Base-by-base conservation (phyloP, 768 basidiomycete genomes). In the Rubroboletus pulcherrimus region DNA sequence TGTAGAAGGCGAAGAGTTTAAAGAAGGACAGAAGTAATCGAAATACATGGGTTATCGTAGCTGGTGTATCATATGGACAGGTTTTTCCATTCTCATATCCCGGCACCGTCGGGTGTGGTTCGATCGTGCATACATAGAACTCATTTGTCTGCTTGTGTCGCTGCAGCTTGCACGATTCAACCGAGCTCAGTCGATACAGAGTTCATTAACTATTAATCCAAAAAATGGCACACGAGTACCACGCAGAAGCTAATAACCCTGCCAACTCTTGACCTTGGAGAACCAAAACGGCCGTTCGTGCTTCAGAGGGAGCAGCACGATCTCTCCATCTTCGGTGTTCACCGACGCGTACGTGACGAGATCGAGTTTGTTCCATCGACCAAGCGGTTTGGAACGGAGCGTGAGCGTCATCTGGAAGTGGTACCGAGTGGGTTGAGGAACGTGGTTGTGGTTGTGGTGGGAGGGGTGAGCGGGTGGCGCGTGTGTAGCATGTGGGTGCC, bases 231-330 rank as follows among this genome's bases (percentile, higher is more conserved):
- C 15, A 8, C 26, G 53, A 39, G 29, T 19, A 26, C 56, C 30
- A 29, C 24, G 1, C 45, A 38, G 11, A 33, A 33, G 19, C 44
- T 63, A 67, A 53, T 56, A 68, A 21, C 63, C 66, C 55, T 66
- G 49, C 66, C 85, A 91, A 40, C 87, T 92, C 66, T 80, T 79
- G 62, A 93, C 91, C 71, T 89, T 93, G 40, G 92, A 94, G 73
- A 97, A 97, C 86, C 89, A 94, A 69, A 91, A 96, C n/a, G 92
- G 83, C 52, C 90, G 79, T 68, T 93, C 91, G 61, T 93, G 84
- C 66, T 90, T 91, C 62, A 94, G 72, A 10, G 82, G 75, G 30
- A 96, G 74, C 17, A 86, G 83, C 10, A 80, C 68, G 12, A 79
- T 75, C 66, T 93, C 92, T 3, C 90, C 92, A 17, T 80, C 87